Conservation (phyloP, 2,329 filamentous ascomycete species). For the Colletotrichum aenigma region DNA sequence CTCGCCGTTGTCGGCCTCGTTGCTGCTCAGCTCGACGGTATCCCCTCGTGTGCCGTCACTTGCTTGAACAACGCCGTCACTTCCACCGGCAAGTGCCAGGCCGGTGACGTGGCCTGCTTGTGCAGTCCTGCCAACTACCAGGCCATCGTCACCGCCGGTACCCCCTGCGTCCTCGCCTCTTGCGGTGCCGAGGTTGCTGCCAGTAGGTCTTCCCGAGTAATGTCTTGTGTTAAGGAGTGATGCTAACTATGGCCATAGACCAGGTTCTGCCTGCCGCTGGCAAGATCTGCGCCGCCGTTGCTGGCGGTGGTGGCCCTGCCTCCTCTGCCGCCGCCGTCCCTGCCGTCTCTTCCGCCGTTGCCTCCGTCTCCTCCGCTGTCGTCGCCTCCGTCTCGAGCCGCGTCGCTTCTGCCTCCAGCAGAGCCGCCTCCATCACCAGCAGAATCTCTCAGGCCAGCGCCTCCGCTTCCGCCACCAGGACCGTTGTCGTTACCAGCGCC, state of each 20-base stretch:
- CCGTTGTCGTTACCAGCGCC: background rate
- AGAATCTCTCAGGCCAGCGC: background rate
- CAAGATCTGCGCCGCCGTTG: background rate
- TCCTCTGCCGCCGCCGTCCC: background rate
- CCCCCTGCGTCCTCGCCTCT: background rate
- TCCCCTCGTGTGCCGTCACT: background rate
- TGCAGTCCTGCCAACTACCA: slow-evolving; percentile 9
- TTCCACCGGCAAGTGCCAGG: background rate
- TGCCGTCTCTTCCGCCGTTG: background rate
- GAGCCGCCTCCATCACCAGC: background rate
- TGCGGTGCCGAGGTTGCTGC: slow-evolving; percentile 3
- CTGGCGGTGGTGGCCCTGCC: background rate
- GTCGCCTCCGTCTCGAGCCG: background rate
- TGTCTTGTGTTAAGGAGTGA: background rate
- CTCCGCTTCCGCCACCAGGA: background rate
- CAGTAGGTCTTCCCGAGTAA: background rate
- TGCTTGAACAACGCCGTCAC: slow-evolving; percentile 12
- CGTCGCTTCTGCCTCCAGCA: background rate
- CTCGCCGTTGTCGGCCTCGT: slow-evolving; percentile 14
- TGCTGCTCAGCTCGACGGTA: slow-evolving; percentile 8
- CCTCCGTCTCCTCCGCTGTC: background rate
- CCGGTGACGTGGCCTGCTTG: background rate
- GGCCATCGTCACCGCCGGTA: background rate
- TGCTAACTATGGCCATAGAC: background rate
- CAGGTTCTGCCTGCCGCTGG: slow-evolving; percentile 13